phyloP scores from a whole-genome alignment of 1,284 basidiomycete genomes.

The Leccinum fuscescens region DNA sequence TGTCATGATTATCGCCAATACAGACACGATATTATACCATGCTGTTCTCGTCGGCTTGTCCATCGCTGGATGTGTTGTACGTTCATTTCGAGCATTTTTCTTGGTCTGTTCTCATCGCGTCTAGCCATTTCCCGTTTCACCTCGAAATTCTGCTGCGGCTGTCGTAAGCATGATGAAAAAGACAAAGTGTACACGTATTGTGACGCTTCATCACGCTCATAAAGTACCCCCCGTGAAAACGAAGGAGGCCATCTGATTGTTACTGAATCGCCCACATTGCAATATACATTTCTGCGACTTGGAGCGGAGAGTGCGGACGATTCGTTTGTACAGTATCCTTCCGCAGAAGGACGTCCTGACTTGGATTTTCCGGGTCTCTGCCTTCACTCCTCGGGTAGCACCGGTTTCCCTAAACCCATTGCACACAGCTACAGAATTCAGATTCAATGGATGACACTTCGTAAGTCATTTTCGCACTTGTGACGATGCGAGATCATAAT shows the following conservation, averaged over 20 bases:
- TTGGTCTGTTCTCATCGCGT: neutral
- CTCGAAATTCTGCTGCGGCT: neutral
- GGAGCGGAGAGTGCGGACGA: constrained; percentile 28
- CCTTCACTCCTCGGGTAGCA: constrained; percentile 40
- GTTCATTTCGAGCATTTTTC: neutral
- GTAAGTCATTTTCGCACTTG: no score
- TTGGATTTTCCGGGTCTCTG: constrained; percentile 25
- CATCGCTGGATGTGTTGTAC: neutral
- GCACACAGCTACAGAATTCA: constrained; percentile 10
- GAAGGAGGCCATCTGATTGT: constrained; percentile 3
- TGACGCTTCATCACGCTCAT: constrained; percentile 31
- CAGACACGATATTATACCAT: neutral
- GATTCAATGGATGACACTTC: no score
- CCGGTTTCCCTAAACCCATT: constrained; percentile 36
- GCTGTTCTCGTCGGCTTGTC: neutral
- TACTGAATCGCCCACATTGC: constrained; percentile 31
- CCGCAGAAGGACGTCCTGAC: constrained; percentile 5
- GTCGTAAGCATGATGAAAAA: constrained; percentile 24
- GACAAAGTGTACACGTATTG: constrained; percentile 30
- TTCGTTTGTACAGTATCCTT: constrained; percentile 31
- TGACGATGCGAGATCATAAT: no score
- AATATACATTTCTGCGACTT: constrained; percentile 32
- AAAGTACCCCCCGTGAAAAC: constrained; percentile 2
- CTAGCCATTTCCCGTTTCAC: neutral
- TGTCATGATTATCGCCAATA: neutral